These are phyloP conservation scores for Ascochyta koolunga DNA, from an alignment of 2,329 filamentous ascomycete genomes.

Conservation along the genomic window DNA sequence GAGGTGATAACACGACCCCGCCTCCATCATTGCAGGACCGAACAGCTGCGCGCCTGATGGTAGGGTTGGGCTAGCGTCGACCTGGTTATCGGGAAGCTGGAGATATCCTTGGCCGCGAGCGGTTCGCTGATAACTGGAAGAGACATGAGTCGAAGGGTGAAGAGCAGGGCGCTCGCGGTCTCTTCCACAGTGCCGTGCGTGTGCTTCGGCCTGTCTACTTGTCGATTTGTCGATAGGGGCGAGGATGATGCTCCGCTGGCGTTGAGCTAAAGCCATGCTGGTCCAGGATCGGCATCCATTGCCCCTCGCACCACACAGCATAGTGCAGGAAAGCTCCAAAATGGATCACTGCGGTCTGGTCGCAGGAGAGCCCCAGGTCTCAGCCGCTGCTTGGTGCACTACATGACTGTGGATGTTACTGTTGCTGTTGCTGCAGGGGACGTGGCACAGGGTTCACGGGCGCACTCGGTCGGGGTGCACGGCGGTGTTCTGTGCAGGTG, in stretches of 20 bases:
- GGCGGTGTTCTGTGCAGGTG: constrained; percentile 30
- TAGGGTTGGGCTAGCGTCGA: constrained; percentile 25
- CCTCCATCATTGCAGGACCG: constrained; percentile 21
- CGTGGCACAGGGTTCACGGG: constrained; percentile 3
- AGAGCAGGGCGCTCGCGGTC: constrained; percentile 20
- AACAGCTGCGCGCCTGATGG: constrained; percentile 20
- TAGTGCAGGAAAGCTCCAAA: neutral
- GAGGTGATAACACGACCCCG: constrained; percentile 25
- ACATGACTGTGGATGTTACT: neutral
- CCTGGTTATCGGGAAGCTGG: constrained; percentile 34
- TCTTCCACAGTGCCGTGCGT: constrained; percentile 16
- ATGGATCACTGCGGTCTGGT: neutral
- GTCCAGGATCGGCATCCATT: constrained; percentile 23
- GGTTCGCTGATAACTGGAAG: constrained; percentile 23
- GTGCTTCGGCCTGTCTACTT: too few species aligned
- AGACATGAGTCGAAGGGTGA: constrained; percentile 19
- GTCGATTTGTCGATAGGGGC: constrained; percentile 23
- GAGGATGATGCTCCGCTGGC: constrained; percentile 15
- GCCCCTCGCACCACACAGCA: constrained; percentile 14
- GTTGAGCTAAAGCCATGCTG: constrained; percentile 12
- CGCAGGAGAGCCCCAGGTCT: too few species aligned
- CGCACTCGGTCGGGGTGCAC: constrained; percentile 6
- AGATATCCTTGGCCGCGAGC: constrained; percentile 7
- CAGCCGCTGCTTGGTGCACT: neutral
- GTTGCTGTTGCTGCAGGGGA: constrained; percentile 1